These are phyloP conservation scores for Curvularia sp. DNA, from an alignment of 2,329 filamentous ascomycete species.

Conservation along the genomic window DNA sequence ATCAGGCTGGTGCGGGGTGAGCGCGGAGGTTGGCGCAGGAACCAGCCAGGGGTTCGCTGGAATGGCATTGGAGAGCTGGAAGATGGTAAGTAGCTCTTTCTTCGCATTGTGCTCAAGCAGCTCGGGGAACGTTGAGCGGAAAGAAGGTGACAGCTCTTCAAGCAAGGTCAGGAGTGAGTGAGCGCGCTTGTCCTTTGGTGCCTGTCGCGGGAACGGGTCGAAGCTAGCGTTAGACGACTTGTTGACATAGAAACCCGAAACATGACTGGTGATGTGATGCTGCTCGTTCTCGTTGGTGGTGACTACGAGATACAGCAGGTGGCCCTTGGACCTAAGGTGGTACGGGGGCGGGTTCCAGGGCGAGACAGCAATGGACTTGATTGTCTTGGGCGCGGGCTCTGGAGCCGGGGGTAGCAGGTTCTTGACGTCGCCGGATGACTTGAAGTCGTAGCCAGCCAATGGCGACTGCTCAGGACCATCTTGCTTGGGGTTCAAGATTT, in stretches of 20 bases:
- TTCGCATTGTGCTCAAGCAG: conserved; percentile 85
- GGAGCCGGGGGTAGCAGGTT: conserved; percentile 72
- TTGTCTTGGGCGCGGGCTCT: conserved; percentile 79
- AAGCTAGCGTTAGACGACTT: conserved; percentile 96
- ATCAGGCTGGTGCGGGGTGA: conserved; percentile 78
- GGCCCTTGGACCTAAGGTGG: conserved; percentile 86
- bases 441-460: conserved; percentile 78
- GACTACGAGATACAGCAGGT: conserved; percentile 86
- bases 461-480: conserved; percentile 46
- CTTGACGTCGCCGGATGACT: conserved; percentile 69
- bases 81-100: conserved; percentile 87
- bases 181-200: conserved; percentile 77
- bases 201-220: conserved; percentile 80
- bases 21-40: conserved; percentile 67
- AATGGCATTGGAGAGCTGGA: conserved; percentile 94
- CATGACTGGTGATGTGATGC: conserved; percentile 89
- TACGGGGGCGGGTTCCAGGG: conserved; percentile 97
- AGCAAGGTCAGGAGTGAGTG: conserved; percentile 89
- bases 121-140: conserved; percentile 74
- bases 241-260: conserved; percentile 96
- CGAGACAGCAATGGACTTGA: conserved; percentile 87
- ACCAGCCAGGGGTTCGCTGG: conserved; percentile 93
- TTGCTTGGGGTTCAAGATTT: conserved; percentile 35
- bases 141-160: conserved; percentile 80
- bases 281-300: conserved; percentile 95